Percentiles rank a stretch among this genome's conserved stretches.
These are phyloP conservation scores for Aspergillus saccharolyticus DNA, from an alignment of 495 filamentous ascomycete species.

Conservation along the genomic window DNA sequence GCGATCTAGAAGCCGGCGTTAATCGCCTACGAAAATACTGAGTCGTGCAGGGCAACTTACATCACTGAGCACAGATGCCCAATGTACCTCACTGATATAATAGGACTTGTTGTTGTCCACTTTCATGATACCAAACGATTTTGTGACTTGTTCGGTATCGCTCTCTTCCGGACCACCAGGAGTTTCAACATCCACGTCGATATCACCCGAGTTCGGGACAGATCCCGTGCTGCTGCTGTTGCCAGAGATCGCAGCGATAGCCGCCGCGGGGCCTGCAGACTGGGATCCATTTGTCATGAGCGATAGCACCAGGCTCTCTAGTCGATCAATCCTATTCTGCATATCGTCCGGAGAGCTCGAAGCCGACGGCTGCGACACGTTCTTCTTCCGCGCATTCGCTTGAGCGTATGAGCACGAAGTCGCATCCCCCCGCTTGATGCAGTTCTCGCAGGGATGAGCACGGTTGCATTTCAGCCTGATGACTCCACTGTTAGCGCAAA, in stretches of 20 bases:
- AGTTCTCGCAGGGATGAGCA: slow-evolving; percentile 89
- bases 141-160: slow-evolving; percentile 81
- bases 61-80: slow-evolving; percentile 82
- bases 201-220: slow-evolving; percentile 40
- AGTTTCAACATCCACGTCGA: slow-evolving; percentile 55
- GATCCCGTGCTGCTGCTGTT: slow-evolving; percentile 54
- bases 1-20: slow-evolving; percentile 58
- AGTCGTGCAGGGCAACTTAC: slow-evolving; percentile 34
- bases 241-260: slow-evolving; percentile 58
- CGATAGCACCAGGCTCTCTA: slow-evolving; percentile 91
- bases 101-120: slow-evolving; percentile 79
- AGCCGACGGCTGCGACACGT: slow-evolving; percentile 52
- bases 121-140: slow-evolving; percentile 82
- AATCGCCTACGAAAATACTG: slow-evolving; percentile 10
- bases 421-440: slow-evolving; percentile 80
- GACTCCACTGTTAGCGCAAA: slow-evolving; percentile 23
- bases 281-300: slow-evolving; percentile 89
- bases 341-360: slow-evolving; percentile 82
- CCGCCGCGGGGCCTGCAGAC: slow-evolving; percentile 58
- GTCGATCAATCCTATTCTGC: slow-evolving; percentile 96
- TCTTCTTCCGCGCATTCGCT: slow-evolving; percentile 70
- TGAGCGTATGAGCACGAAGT: slow-evolving; percentile 86
- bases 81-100: slow-evolving; percentile 86
- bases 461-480: slow-evolving; percentile 89
- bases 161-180: slow-evolving; percentile 57